Evolutionary conservation across 1,284 basidiomycete genomes (phyloP), one percentile per base, ranked within the genome.

Genomic region (Anthracocystis panici-leucophaei): DNA sequence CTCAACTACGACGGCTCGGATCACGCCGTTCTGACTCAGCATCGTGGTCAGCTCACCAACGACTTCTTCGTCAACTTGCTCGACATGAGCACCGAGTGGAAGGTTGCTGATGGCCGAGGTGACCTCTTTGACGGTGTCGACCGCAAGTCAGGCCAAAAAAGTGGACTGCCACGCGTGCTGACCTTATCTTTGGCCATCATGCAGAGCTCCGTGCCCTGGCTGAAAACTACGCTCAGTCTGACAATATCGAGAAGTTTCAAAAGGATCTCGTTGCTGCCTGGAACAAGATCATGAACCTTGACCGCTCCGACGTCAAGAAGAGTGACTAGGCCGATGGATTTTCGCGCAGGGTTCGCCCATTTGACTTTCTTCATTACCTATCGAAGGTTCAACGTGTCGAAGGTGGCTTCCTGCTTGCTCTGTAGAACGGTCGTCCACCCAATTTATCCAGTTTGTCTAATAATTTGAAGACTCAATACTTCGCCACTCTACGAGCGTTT

Each of bases 281-380:
- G 69, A 66, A 72, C 69, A 72, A 72, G 69, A 63, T 72, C 21
- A 72, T 72, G 69, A 72, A 72, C 56, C 56, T 72, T 12, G 69
- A 72, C 59, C 58, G 69, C 35, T 72, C 57, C 44, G 69, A 72
- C 23, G 64, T 72, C 56, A 72, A 72, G 69, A 66, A 65, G 69
- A 70, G 57, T n/a, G n/a, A n/a, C n/a, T n/a, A n/a, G n/a, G n/a
- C n/a, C n/a, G n/a, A n/a, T n/a, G n/a, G n/a, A n/a, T n/a, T n/a
- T n/a, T n/a, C n/a, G n/a, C n/a, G n/a, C n/a, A n/a, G n/a, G n/a
- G n/a, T n/a, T n/a, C n/a, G n/a, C n/a, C n/a, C n/a, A n/a, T n/a
- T n/a, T n/a, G n/a, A n/a, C n/a, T n/a, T n/a, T n/a, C n/a, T n/a
- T n/a, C n/a, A n/a, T n/a, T n/a, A n/a, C n/a, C n/a, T n/a, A n/a